Evolutionary conservation across 257 asterid genomes (phyloP), one percentile per base, ranked within the genome.

Genomic region (Leptodermis oblonga): DNA sequence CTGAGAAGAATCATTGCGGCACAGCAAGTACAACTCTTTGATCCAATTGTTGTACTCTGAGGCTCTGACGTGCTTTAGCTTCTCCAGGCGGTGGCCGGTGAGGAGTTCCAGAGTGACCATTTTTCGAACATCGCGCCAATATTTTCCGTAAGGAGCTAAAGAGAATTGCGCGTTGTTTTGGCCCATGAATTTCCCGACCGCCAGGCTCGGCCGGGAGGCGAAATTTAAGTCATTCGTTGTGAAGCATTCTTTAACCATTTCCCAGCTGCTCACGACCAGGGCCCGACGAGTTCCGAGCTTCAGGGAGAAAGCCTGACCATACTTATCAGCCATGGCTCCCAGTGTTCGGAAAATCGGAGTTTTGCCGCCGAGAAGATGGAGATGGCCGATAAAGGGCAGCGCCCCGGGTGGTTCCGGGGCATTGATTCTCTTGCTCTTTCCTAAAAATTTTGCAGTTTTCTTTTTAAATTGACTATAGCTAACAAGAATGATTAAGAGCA

Each of bases 351-450:
- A 78, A 26, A 73, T 69, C 0, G 95, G 83, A 9, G n/a, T 3
- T 1, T n/a, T 53, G n/a, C 78, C 81, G 0, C 71, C 33, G 8
- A 88, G 80, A 20, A 76, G 85, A 72, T 74, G 92, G 64, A 88
- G 90, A 43, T 88, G 92, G 58, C 92, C 95, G 7, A 88, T 80
- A 30, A 86, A 22, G 15, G 92, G 95, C 87, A 77, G 81, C 2
- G 92, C 84, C 4, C 89, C 87, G 0, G 83, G 78, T 26, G 80
- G 77, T 68, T 81, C 74, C 15, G 92, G 86, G 9, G 82, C 83
- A 3, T 36, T 34, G 11, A 6, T 42, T 51, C 20, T 42, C 11
- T 18, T 13, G 3, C 26, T 34, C 3, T 12, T 4, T 43, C 49
- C 49, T 10, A 9, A 1, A n/a, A 0, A 0, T 30, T 25, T 73